Percentiles rank a stretch among this genome's conserved stretches.
Conservation (phyloP, 1,284 basidiomycete genomes). For the Papiliotrema nemorosa region DNA sequence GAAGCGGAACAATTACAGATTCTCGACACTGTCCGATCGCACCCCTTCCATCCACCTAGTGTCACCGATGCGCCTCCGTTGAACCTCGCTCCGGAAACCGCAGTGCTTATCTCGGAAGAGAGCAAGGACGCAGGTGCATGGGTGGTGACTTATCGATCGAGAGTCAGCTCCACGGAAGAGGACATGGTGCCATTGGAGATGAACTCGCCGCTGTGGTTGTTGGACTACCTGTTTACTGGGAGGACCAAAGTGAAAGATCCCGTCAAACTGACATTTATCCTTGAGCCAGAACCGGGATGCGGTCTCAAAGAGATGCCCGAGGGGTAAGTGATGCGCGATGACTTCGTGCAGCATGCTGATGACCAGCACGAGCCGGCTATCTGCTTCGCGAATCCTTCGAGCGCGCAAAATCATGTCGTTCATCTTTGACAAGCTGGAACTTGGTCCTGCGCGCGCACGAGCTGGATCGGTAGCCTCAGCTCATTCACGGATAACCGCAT, state of each 20-base stretch:
- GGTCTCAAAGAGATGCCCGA: constrained; percentile 31
- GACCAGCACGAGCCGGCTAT: constrained; percentile 76
- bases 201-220: constrained; percentile 76
- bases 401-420: constrained; percentile 79
- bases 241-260: constrained; percentile 56
- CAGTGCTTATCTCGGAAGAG: constrained; percentile 79
- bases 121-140: constrained; percentile 66
- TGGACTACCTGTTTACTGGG: constrained; percentile 71
- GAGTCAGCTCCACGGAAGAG: constrained; percentile 59
- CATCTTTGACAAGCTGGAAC: constrained; percentile 82
- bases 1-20: constrained; percentile 51
- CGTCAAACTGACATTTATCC: constrained; percentile 79
- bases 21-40: constrained; percentile 63
- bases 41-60: constrained; percentile 66
- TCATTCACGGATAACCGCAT: constrained; percentile 11
- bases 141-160: constrained; percentile 72
- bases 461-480: constrained; percentile 21
- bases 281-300: constrained; percentile 63
- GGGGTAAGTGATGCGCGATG: constrained; percentile 23
- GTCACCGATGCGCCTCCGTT: constrained; percentile 70
- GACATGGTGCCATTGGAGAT: constrained; percentile 72
- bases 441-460: constrained; percentile 21
- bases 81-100: constrained; percentile 61
- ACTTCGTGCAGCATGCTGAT: background rate
- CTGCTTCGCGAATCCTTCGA: constrained; percentile 78